Base-by-base conservation (phyloP, 192 early-diverging fungal genomes). In the Dimargaris cristalligena region DNA sequence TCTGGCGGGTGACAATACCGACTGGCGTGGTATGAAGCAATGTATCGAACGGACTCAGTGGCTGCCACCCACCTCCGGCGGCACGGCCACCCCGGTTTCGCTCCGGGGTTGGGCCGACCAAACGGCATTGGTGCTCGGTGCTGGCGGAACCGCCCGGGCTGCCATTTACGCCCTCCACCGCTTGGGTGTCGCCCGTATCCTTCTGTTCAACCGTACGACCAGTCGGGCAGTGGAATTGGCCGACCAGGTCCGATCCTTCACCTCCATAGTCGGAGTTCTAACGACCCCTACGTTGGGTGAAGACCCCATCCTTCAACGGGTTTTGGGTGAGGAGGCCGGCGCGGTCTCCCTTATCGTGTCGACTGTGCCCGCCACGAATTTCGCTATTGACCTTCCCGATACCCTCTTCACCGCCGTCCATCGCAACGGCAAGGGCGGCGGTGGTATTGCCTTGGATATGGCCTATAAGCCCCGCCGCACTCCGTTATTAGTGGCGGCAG, bases 1-100 rank as follows among this genome's bases (percentile, higher is more conserved):
- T 41, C 67, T 94, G 2, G 48, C 81, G 30, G 95, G 95, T 22
- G 92, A 94, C 60, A 99, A 99, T 69, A 99, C 95, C 18, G 95
- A 99, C 64, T 97, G 87, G 76, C 59, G 94, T 22, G 95, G 95
- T 33, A 95, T 99, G 51, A 72, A 72, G 44, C 71, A 71, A 30
- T 77, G 75, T 50, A 73, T 94, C 34, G 66, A 75, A 52, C 72
- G 67, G 18, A 63, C 74, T 22, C 62, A 73, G 47, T n/a, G n/a
- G n/a, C n/a, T n/a, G n/a, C n/a, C n/a, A n/a, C n/a, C n/a, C n/a
- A n/a, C n/a, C n/a, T n/a, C n/a, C n/a, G n/a, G n/a, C n/a, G n/a
- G n/a, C n/a, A n/a, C n/a, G n/a, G n/a, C n/a, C n/a, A n/a, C n/a
- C n/a, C n/a, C n/a, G n/a, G n/a, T n/a, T n/a, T n/a, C n/a, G n/a